These are phyloP conservation scores for Phoma sp. DNA, from an alignment of 2,329 filamentous ascomycete species.

Conservation along the genomic window DNA sequence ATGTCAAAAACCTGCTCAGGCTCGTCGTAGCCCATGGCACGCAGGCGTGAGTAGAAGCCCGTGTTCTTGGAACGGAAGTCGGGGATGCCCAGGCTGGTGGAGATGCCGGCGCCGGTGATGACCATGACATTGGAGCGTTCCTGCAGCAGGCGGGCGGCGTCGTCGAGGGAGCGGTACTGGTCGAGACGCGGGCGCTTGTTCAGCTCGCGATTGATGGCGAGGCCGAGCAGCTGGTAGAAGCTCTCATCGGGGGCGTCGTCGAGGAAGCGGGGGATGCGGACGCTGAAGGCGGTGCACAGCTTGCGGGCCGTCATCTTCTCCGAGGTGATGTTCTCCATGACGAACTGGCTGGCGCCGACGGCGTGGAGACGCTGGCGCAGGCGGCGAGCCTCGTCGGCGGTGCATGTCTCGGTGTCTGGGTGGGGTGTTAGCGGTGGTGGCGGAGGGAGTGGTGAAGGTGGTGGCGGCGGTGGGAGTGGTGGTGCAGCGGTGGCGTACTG, in stretches of 20 bases:
- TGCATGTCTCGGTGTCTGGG: conserved; percentile 39
- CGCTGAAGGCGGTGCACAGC: conserved; percentile 83
- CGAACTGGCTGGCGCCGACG: conserved; percentile 79
- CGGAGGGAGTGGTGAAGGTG: not conserved
- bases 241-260: conserved; percentile 74
- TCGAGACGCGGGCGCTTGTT: conserved; percentile 79
- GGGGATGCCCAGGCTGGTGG: conserved; percentile 93
- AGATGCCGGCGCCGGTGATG: conserved; percentile 94
- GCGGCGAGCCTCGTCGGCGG: conserved; percentile 64
- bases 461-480: not conserved
- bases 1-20: conserved; percentile 98
- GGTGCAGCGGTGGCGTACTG: conserved; percentile 17
- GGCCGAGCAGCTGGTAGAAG: conserved; percentile 76
- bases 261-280: conserved; percentile 75
- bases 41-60: conserved; percentile 86
- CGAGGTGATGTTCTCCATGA: conserved; percentile 61
- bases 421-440: not conserved
- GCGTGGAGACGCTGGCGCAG: conserved; percentile 75
- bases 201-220: conserved; percentile 81
- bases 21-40: conserved; percentile 77
- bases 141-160: conserved; percentile 79
- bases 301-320: conserved; percentile 78
- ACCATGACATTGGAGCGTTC: conserved; percentile 85
- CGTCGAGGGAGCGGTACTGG: conserved; percentile 83
- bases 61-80: conserved; percentile 95